Conservation (phyloP, 495 filamentous ascomycete genomes). For the Trichoderma erinaceum region DNA sequence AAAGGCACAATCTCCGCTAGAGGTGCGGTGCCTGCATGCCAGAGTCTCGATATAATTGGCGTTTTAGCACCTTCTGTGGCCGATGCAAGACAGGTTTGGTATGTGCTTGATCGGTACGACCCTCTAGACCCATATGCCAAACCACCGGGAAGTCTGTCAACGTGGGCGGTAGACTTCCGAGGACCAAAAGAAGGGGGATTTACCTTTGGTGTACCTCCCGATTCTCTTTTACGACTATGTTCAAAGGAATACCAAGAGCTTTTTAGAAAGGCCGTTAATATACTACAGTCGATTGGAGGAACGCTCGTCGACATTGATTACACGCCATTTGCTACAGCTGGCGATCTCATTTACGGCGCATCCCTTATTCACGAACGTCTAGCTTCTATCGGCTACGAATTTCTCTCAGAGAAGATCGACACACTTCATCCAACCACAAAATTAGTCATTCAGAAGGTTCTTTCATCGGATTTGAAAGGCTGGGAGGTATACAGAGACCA, state of each 20-base stretch:
- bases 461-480: slow-evolving; percentile 37
- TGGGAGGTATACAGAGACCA: slow-evolving; percentile 54
- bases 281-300: slow-evolving; percentile 44
- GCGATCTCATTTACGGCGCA: slow-evolving; percentile 52
- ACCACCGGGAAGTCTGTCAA: slow-evolving; percentile 28
- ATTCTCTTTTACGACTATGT: slow-evolving; percentile 41
- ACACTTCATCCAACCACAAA: slow-evolving; percentile 26
- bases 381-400: slow-evolving; percentile 44
- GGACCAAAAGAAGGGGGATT: slow-evolving; percentile 41
- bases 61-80: slow-evolving; percentile 47
- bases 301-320: slow-evolving; percentile 45
- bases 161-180: slow-evolving; percentile 46
- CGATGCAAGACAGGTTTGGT: slow-evolving; percentile 52
- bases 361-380: slow-evolving; percentile 53
- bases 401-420: slow-evolving; percentile 33
- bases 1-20: slow-evolving; percentile 53
- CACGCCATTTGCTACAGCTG: slow-evolving; percentile 47
- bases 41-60: slow-evolving; percentile 56
- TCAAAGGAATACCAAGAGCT: slow-evolving; percentile 35
- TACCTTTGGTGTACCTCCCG: slow-evolving; percentile 49
- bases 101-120: slow-evolving; percentile 48
- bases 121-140: slow-evolving; percentile 52
- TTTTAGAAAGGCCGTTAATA: slow-evolving; percentile 39
- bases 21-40: slow-evolving; percentile 56
- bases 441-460: neutral